These are phyloP conservation scores for Aspergillus pseudoviridinutans DNA, from an alignment of 2,329 filamentous ascomycete genomes.

Conservation along the genomic window DNA sequence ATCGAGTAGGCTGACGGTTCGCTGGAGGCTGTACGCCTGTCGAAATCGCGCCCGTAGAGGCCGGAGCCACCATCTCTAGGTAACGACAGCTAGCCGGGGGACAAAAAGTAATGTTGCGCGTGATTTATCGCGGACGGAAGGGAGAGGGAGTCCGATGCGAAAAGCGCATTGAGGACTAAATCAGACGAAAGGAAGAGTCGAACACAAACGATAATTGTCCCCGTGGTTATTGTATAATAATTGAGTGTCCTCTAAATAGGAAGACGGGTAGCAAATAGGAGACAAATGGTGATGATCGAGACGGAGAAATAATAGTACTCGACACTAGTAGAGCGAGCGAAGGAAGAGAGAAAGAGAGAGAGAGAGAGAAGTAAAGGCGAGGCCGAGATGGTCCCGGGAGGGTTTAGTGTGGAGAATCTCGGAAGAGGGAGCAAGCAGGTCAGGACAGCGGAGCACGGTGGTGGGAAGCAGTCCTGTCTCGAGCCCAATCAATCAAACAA, in stretches of 20 bases:
- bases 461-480: not conserved
- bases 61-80: conserved; percentile 44
- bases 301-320: conserved; percentile 7
- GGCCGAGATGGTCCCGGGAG: conserved; percentile 21
- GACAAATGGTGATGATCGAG: conserved; percentile 4
- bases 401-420: conserved; percentile 24
- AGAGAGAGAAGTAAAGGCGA: conserved; percentile 14
- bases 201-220: not conserved
- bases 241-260: not conserved
- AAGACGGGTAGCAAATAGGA: not conserved
- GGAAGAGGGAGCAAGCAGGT: conserved; percentile 12
- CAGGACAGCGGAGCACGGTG: not conserved
- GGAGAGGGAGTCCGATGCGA: conserved; percentile 27
- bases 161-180: conserved; percentile 31
- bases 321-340: conserved; percentile 8
- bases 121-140: conserved; percentile 27
- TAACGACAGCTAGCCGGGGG: conserved; percentile 12
- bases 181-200: conserved; percentile 15
- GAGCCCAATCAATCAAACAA: not conserved
- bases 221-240: not conserved
- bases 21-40: conserved; percentile 31
- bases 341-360: conserved; percentile 3
- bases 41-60: conserved; percentile 38
- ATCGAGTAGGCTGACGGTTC: conserved; percentile 34
- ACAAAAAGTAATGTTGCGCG: conserved; percentile 17